phyloP scores from a whole-genome alignment of 768 basidiomycete species.

The Pisolithus marmoratus region DNA sequence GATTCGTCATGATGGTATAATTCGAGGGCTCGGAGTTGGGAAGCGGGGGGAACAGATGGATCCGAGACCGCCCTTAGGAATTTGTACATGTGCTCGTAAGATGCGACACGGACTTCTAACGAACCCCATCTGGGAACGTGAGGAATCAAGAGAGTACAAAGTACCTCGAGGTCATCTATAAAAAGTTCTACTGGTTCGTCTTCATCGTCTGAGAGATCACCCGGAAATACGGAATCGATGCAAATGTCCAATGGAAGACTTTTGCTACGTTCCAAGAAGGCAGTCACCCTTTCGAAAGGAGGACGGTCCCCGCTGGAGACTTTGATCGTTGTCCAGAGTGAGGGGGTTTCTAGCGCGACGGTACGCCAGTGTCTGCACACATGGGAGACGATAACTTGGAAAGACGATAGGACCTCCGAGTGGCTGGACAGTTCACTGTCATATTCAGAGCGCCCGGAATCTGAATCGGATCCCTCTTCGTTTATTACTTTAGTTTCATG shows the following conservation, averaged over 20 bases:
- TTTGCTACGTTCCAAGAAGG: constrained; percentile 50
- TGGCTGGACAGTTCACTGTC: constrained; percentile 1
- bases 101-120: constrained; percentile 41
- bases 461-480: not conserved
- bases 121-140: constrained; percentile 50
- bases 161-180: constrained; percentile 14
- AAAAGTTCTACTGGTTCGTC: constrained; percentile 16
- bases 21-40: constrained; percentile 47
- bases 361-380: constrained; percentile 58
- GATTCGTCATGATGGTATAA: constrained; percentile 47
- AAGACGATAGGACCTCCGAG: constrained; percentile 21
- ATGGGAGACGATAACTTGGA: constrained; percentile 55
- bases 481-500: constrained; percentile 3
- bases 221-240: constrained; percentile 38
- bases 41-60: constrained; percentile 37
- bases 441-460: constrained; percentile 3
- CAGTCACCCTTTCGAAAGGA: constrained; percentile 38
- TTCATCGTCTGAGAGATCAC: constrained; percentile 15
- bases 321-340: constrained; percentile 48
- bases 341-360: constrained; percentile 45
- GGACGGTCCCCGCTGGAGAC: constrained; percentile 21
- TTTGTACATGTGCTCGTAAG: constrained; percentile 42
- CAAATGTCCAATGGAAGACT: constrained; percentile 48
- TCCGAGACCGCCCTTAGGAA: constrained; percentile 39
- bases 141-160: constrained; percentile 40